These are phyloP conservation scores for Fusarium vanettenii DNA, from an alignment of 2,329 filamentous ascomycete genomes.

Conservation along the genomic window DNA sequence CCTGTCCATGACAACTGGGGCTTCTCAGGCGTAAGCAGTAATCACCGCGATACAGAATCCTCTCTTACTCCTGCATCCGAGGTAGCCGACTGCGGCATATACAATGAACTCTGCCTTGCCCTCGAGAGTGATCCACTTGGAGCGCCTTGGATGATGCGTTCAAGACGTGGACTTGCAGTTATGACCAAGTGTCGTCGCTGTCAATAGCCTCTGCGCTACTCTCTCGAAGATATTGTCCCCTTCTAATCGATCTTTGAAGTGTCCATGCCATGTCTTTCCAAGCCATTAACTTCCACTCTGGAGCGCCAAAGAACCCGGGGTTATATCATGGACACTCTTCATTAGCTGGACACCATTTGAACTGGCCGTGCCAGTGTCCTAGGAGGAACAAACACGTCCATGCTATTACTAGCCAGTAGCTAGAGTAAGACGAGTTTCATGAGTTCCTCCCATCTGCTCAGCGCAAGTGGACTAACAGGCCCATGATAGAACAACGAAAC, in stretches of 20 bases:
- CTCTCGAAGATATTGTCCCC: not conserved
- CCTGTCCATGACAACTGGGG: not conserved
- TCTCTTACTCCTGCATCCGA: not conserved
- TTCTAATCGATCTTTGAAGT: not conserved
- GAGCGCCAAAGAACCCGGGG: accelerated
- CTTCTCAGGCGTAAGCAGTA: not conserved
- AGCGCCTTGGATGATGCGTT: not conserved
- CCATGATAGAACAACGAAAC: not conserved
- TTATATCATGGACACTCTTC: not conserved
- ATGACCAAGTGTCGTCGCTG: not conserved
- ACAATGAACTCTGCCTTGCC: not conserved
- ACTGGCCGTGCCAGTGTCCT: not conserved
- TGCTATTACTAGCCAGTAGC: not conserved
- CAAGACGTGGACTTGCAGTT: not conserved
- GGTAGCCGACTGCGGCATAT: not conserved
- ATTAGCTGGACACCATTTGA: not conserved
- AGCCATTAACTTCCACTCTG: not conserved
- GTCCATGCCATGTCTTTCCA: no score
- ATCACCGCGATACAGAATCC: not conserved
- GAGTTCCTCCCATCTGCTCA: not conserved
- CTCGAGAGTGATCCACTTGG: not conserved
- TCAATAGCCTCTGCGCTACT: not conserved
- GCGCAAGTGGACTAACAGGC: not conserved
- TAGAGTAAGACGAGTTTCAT: not conserved
- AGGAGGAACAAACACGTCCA: not conserved